phyloP scores from a whole-genome alignment of 2,329 filamentous ascomycete species.

The Microcera coccophila region DNA sequence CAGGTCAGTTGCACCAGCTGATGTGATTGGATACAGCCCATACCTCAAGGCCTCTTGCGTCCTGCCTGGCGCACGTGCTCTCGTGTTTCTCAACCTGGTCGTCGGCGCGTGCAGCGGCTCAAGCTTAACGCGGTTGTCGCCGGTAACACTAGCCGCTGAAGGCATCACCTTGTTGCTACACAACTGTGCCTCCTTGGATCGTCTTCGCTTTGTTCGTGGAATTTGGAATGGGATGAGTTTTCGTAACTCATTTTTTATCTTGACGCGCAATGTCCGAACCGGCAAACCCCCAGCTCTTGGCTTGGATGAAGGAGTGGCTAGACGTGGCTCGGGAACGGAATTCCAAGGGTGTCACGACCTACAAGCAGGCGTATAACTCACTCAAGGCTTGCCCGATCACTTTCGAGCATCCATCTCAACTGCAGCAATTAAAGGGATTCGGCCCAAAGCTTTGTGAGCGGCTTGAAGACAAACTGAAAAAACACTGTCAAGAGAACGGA shows the following conservation, averaged over 20 bases:
- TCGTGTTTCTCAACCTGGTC: conserved; percentile 18
- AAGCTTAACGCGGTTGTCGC: background rate
- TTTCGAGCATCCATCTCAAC: conserved; percentile 69
- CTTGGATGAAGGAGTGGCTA: conserved; percentile 75
- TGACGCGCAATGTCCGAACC: conserved; percentile 39
- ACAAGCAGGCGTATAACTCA: conserved; percentile 72
- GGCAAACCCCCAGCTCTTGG: conserved; percentile 66
- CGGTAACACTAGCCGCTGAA: background rate
- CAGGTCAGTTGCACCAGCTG: background rate
- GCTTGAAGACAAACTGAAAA: conserved; percentile 57
- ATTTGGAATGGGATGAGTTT: conserved; percentile 1
- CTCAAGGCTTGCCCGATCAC: conserved; percentile 69
- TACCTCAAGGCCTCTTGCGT: too few species aligned
- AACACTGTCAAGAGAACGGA: conserved; percentile 63
- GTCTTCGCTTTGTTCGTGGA: background rate
- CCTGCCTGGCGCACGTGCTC: conserved; percentile 17
- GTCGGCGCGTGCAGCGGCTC: background rate
- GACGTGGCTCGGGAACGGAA: conserved; percentile 65
- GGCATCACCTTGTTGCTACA: background rate
- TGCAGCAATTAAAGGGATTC: conserved; percentile 68
- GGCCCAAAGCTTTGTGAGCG: conserved; percentile 68
- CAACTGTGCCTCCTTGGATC: background rate
- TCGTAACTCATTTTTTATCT: conserved; percentile 1
- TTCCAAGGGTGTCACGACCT: conserved; percentile 66
- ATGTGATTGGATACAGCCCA: background rate